phyloP scores from a whole-genome alignment of 805 yeast species.

The Suhomyces prunicola region DNA sequence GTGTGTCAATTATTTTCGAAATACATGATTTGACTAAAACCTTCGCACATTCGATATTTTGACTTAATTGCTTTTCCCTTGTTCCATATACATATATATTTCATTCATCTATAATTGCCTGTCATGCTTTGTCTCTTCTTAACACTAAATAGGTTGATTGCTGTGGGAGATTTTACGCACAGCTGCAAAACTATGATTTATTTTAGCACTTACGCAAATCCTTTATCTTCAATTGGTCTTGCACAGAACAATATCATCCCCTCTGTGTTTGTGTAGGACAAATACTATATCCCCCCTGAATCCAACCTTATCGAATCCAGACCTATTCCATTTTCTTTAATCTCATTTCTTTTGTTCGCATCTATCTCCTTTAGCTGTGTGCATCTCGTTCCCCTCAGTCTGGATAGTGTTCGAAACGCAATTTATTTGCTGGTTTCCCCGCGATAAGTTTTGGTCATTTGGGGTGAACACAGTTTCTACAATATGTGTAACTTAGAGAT shows the following conservation, averaged over 20 bases:
- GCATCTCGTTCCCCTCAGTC: background rate
- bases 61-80: background rate
- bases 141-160: background rate
- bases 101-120: background rate
- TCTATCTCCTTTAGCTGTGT: background rate
- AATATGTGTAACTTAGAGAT: background rate
- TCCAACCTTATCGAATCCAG: background rate
- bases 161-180: background rate
- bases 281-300: background rate
- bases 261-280: background rate
- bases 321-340: background rate
- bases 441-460: background rate
- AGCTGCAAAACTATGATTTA: background rate
- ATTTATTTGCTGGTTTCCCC: background rate
- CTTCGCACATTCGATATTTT: background rate
- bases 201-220: background rate
- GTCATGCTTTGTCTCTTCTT: slow-evolving; percentile 1
- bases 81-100: background rate
- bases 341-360: background rate
- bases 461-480: background rate
- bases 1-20: background rate
- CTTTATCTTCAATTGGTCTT: background rate
- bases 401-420: background rate
- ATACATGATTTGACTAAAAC: background rate
- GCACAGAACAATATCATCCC: background rate